Evolutionary conservation across 768 basidiomycete genomes (phyloP), one percentile per base, ranked within the genome.

Genomic region (Phylloporus sp.): DNA sequence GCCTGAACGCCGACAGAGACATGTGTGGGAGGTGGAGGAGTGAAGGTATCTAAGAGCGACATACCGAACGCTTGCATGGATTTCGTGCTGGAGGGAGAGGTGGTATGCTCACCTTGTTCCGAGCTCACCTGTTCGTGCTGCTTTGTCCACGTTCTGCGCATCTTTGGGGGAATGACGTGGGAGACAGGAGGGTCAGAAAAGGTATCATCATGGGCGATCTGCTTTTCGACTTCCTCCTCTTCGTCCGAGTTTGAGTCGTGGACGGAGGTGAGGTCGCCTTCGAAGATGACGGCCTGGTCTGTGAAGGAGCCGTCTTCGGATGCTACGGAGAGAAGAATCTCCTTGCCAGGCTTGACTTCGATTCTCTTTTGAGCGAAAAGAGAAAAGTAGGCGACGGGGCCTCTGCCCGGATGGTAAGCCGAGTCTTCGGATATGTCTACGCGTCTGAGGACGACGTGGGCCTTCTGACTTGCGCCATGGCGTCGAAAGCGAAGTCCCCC

Each of bases 291-390:
- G 1, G 81, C 67, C 48, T 71, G 73, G 48, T 82, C 81, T 47
- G 77, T 74, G 64, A 78, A 76, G 11, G 66, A 58, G 32, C 77
- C 77, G 53, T 81, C 74, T 23, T 69, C 73, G 22, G 73, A 70
- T 32, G 72, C 73, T 27, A 86, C 69, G 6, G 81, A 73, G 44
- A 86, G 71, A 38, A 84, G 70, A 42, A 86, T 77, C 66, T 82
- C 81, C 64, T 83, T 83, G 47, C 84, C 84, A 11, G 82, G 79
- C 59, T 77, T 83, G 56, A 84, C 76, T 59, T 80, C 80, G 60
- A 86, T 80, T 50, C 79, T 69, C 69, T 86, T 86, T 56, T 76
- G 74, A 4, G 84, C 81, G 60, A 83, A 81, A 11, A 86, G 68
- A 58, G 74, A 78, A 59, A 83, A 86, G 61, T 75, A 77, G 31